Base-by-base conservation (phyloP, 441 rosid species). In the Populus trichocarpa region DNA sequence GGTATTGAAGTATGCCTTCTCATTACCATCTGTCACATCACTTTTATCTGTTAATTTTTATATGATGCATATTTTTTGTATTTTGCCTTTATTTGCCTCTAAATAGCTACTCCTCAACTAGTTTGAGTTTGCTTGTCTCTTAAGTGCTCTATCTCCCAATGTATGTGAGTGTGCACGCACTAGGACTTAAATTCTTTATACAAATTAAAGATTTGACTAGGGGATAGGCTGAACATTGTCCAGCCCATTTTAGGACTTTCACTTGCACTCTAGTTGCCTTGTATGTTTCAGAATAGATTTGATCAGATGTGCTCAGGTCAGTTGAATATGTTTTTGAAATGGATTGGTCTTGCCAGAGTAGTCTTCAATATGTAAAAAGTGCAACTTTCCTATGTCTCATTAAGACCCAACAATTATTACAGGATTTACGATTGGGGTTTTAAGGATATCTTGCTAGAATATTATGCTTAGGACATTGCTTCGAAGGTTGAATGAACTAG, bases 1-100 rank as follows among this genome's bases (percentile, higher is more conserved):
- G 33, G 96, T 97, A 42, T 82, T 89, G 64, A 97, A 91, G 99
- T 97, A 91, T 77, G 94, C 66, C 66, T 70, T 70, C 74, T 28
- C 70, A 13, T 57, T 61, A 28, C 50, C 61, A n/a, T 69, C 36
- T 75, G 25, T 12, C 8, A 67, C 13, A 20, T 28, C 33, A 28
- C 20, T 28, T 32, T 28, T 5, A 30, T 8, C 20, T 11, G 20
- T 68, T 18, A 11, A 3, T 63, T 22, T 18, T 33, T 12, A 64
- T 22, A 63, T 6, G 57, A 11, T 57, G 32, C 46, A 35, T 73
- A 46, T 14, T 46, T 46, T 46, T 14, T 46, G 57, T 46, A 46
- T 46, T 46, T 14, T 14, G 46, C 18, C 57, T 46, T 14, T 14
- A 46, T 1, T 13, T 46, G 57, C 20, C 57, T 46, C 57, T 46